These are phyloP conservation scores for Linum tenue DNA, from an alignment of 345 rosid genomes.

Conservation along the genomic window DNA sequence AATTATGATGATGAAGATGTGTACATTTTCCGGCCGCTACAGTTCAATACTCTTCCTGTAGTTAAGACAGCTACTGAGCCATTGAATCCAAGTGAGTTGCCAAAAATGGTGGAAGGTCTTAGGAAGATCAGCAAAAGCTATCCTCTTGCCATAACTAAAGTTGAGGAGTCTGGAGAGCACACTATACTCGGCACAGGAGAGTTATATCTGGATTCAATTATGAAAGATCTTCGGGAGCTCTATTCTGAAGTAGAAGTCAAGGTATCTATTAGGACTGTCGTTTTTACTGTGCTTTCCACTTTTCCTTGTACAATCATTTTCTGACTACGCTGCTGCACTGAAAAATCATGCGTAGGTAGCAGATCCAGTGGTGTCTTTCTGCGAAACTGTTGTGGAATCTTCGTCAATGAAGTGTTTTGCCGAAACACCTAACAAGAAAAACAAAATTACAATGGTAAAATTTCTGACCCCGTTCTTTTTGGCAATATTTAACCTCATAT, in stretches of 20 bases:
- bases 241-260: conserved; percentile 99
- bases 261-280: conserved; percentile 30
- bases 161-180: conserved; percentile 97
- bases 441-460: conserved; percentile 84
- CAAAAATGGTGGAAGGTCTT: conserved; percentile 99
- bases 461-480: background rate
- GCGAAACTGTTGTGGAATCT: conserved; percentile 97
- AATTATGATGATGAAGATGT: conserved; percentile 62
- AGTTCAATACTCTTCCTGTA: conserved; percentile 90
- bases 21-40: conserved; percentile 76
- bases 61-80: conserved; percentile 99
- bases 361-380: conserved; percentile 95
- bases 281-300: conserved; percentile 1
- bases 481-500: too few relatives aligned
- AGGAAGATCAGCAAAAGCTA: conserved; percentile 97
- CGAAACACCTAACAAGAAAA: conserved; percentile 96
- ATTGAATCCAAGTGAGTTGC: conserved; percentile 92
- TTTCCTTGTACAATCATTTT: background rate
- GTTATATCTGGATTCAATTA: conserved; percentile 85
- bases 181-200: conserved; percentile 95
- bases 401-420: conserved; percentile 98
- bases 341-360: conserved; percentile 53
- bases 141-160: conserved; percentile 95
- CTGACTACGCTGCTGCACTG: background rate
- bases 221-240: conserved; percentile 98